Base-by-base conservation (phyloP, 768 basidiomycete genomes). In the Leccinum fibrillosum region DNA sequence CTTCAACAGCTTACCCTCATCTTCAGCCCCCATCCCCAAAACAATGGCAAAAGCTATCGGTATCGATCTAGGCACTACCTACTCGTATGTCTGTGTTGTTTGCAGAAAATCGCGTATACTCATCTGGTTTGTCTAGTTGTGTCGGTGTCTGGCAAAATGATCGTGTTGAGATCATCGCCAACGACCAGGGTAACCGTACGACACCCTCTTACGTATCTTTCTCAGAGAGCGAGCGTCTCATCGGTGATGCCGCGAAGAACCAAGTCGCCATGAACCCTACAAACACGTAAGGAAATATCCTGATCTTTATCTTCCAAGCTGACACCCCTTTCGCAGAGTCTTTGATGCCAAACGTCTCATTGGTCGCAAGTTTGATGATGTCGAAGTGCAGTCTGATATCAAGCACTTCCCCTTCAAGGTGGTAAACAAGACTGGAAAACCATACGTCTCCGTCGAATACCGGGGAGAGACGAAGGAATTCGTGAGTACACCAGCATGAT, bases 121-220 rank as follows among this genome's bases (percentile, higher is more conserved):
- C 48, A 59, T 47, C 50, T 47, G 37, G 35, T 56, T 37, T 56
- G 54, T 59, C 28, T 73, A 94, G 92, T n/a, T 98, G 95, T 76
- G 96, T 98, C 69, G 96, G 92, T 83, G 95, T 98, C 62, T 98
- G 95, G 94, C 92, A 95, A 83, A 94, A 97, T 71, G 96, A 98
- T 81, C 92, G 95, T 73, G 95, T 97, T 64, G 95, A 97, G 79
- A 97, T 97, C 80, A 98, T 98, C 73, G 90, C 90, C 77, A 93
- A 93, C 70, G 90, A 93, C 76, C 91, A 92, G 80, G 90, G 91
- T 73, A 92, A 96, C 80, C 89, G 94, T 57, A 96, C 94, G 9
- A 96, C 94, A 7, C 94, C 94, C 15, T 96, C 94, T 8, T 96
- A 95, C 74, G 94, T 97, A 76, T 87, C 94, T 52, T 96, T 96